Evolutionary conservation across 169 alveolate species (phyloP).

Genomic region (Eimeria necatrix): DNA sequence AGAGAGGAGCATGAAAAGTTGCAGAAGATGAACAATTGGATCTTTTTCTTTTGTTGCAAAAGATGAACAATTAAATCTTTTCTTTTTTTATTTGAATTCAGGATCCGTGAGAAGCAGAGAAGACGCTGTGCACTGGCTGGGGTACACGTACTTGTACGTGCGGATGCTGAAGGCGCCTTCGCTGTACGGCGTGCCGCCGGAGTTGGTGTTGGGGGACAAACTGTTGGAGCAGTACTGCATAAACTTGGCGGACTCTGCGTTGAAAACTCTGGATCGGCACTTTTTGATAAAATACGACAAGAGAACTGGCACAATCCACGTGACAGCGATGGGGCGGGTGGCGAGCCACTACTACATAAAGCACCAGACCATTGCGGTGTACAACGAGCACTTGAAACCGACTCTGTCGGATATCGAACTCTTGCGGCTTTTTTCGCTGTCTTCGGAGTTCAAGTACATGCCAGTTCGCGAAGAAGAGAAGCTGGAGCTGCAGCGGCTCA

Average conservation of each 20-base stretch:
- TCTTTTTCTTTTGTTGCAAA: neutral
- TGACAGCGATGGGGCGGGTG: constrained; percentile 98
- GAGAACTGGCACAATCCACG: constrained; percentile 90
- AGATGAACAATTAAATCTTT: neutral
- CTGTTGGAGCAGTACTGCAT: constrained; percentile 78
- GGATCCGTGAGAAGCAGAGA: constrained; percentile 94
- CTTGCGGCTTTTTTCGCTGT: constrained; percentile 96
- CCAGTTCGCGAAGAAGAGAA: constrained; percentile 99
- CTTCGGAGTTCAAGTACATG: constrained; percentile 98
- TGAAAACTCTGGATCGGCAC: constrained; percentile 94
- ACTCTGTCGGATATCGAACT: constrained; percentile 97
- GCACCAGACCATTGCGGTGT: constrained; percentile 96
- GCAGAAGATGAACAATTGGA: neutral
- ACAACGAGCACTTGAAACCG: constrained; percentile 95
- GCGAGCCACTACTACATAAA: constrained; percentile 98
- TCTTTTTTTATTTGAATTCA: constrained; percentile 80
- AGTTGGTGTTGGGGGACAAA: constrained; percentile 74
- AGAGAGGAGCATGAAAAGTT: too few species aligned
- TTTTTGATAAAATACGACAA: constrained; percentile 96
- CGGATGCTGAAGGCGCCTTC: constrained; percentile 95
- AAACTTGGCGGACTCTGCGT: constrained; percentile 93
- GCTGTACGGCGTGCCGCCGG: constrained; percentile 93
- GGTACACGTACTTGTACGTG: constrained; percentile 97
- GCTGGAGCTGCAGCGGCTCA: constrained; percentile 94
- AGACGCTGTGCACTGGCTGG: constrained; percentile 99